Base-by-base conservation (phyloP, 495 filamentous ascomycete genomes). In the Astrocystis sublimbata region DNA sequence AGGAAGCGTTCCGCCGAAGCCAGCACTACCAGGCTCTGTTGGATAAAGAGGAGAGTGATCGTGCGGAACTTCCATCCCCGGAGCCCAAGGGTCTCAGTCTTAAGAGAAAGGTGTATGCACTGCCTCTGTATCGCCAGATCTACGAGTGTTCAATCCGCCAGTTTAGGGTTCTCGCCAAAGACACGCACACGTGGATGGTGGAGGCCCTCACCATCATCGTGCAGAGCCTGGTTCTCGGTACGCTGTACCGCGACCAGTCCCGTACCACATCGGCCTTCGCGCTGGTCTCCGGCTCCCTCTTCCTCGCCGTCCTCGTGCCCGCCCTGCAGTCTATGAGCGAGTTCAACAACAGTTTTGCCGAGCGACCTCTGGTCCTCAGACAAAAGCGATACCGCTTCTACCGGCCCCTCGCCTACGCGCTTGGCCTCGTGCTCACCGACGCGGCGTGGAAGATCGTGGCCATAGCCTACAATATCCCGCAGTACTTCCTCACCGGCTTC, bases 401-500 rank as follows among this genome's bases (percentile, higher is more conserved):
- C 21, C 84, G 85, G 57, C 86, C 88, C 0, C 80, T 81, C 35
- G 77, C 85, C 2, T 86, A 88, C 63, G 82, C 83, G 0, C 65
- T 86, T 4, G 86, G 83, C 10, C 80, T 80, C 0, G 79, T 88
- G 21, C 76, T 89, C 0, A 76, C 79, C 4, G 87, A 89, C 60
- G 40, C 40, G 40, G 40, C 31, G 6, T 59, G 54, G 54, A 54
- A 47, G 60, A 69, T 76, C 28, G 81, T 93, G 8, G 55, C 72
- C 6, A 65, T 81, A 31, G 64, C 73, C 3, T 85, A 84, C 70
- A 82, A 93, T 83, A 59, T 91, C 1, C 86, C 86, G 2, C 73
- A 93, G 40, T 96, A 96, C 74, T 96, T 96, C 74, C 83, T 96
- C 82, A 85, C 88, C 0, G 83, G 91, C 63, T 79, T 96, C 12